Evolutionary conservation across 2,329 filamentous ascomycete species (phyloP), one percentile per base, ranked within the genome.

Genomic region (Arthrobotrys musiformis): DNA sequence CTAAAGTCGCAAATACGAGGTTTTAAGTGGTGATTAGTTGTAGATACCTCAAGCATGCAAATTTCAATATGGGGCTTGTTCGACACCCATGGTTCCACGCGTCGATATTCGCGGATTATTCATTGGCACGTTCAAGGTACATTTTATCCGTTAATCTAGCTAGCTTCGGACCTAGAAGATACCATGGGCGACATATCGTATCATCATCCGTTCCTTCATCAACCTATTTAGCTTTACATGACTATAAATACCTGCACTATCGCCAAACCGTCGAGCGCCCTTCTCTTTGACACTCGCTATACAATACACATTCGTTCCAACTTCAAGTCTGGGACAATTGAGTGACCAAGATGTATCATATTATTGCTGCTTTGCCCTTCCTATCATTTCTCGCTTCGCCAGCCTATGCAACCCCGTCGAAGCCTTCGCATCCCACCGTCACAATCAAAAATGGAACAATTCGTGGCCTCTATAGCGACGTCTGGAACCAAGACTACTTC

Each of bases 401-500:
- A 26, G 44, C 17, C 15, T 26, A 19, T 13, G 62, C 46, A 24
- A 42, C 58, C 11, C 72, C 64, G 33, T 44, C 40, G 2, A 42
- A 46, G 6, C 17, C 35, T 22, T 17, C 48, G 1, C 35, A 42
- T 0, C 72, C 72, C 8, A 52, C 19, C 11, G 72, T 66, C 5
- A 66, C 58, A 11, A 70, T 76, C 17, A 50, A 61, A 9, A 87
- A 87, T 81, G 86, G 87, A 30, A 86, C 86, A 0, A 86, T 86
- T 78, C 78, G 81, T 28, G 87, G 87, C 5, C 70, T 84, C 1
- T 81, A 84, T 70, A 84, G 83, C 42, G 61, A 83, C 0, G 75
- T 81, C 0, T 86, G 86, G 69, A 79, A 84, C 24, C 86, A 87
- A 54, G 87, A 89, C 75, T 83, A 85, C 72, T 88, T 88, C 80